Conservation (phyloP, 192 early-diverging fungal genomes). For the Coemansia sp. region DNA sequence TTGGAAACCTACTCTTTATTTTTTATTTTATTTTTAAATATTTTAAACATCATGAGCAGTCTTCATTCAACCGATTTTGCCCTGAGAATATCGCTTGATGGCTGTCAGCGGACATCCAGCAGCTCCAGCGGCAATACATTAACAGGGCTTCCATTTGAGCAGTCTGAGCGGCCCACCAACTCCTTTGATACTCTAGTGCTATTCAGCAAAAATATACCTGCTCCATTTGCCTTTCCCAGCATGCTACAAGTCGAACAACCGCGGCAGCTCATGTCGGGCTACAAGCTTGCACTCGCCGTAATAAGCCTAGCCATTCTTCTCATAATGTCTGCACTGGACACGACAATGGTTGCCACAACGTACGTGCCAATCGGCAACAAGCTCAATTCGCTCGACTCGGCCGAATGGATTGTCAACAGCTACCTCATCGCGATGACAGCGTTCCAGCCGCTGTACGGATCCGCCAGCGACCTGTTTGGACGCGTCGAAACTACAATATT, state of each 20-base stretch:
- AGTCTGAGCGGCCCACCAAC: background rate
- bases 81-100: constrained; percentile 4
- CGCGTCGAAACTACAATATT: constrained; percentile 32
- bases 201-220: background rate
- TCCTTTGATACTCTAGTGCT: constrained; percentile 1
- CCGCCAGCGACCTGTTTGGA: constrained; percentile 71
- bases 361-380: constrained; percentile 69
- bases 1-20: background rate
- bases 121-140: background rate
- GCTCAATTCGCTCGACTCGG: constrained; percentile 62
- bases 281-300: constrained; percentile 34
- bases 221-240: background rate
- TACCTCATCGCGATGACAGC: constrained; percentile 72
- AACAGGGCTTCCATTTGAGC: background rate
- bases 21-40: background rate
- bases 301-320: constrained; percentile 38
- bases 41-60: background rate
- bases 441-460: constrained; percentile 77
- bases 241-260: constrained; percentile 7
- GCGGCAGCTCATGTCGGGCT: constrained; percentile 26
- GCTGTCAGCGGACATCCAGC: background rate
- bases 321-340: constrained; percentile 28
- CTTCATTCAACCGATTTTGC: background rate
- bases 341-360: constrained; percentile 80
- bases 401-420: constrained; percentile 79